Conservation (phyloP, 805 yeast genomes). For the Schwanniomyces occidentalis region DNA sequence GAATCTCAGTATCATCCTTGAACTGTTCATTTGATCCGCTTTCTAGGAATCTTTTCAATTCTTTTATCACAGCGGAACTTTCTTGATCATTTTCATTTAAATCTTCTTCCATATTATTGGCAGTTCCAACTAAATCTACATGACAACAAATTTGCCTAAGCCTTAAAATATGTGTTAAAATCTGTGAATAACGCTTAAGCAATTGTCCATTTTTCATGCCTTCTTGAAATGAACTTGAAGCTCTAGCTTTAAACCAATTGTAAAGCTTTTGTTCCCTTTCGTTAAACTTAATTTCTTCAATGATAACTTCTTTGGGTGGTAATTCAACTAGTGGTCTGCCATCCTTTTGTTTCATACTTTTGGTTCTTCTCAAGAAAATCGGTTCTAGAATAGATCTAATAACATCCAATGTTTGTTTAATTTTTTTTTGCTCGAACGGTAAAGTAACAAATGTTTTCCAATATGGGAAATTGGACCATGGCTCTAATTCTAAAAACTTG, state of each 20-base stretch:
- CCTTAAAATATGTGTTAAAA: slow-evolving; percentile 79
- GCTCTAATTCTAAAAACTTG: slow-evolving; percentile 74
- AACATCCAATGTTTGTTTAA: slow-evolving; percentile 72
- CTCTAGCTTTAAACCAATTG: slow-evolving; percentile 64
- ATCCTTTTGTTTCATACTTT: slow-evolving; percentile 71
- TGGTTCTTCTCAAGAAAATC: slow-evolving; percentile 78
- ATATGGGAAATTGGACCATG: slow-evolving; percentile 82
- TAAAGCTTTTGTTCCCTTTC: slow-evolving; percentile 67
- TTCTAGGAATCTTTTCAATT: slow-evolving; percentile 7
- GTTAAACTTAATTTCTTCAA: slow-evolving; percentile 67
- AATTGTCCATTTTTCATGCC: slow-evolving; percentile 66
- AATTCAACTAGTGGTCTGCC: slow-evolving; percentile 75
- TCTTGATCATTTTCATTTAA: slow-evolving; percentile 26
- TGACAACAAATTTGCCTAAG: slow-evolving; percentile 90
- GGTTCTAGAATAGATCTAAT: slow-evolving; percentile 88
- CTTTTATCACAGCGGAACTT: slow-evolving; percentile 9
- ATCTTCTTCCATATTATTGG: slow-evolving; percentile 51
- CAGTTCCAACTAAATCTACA: slow-evolving; percentile 57
- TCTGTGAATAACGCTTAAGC: slow-evolving; percentile 72
- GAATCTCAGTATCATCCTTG: slow-evolving; percentile 20
- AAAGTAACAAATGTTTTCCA: slow-evolving; percentile 86
- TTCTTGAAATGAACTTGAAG: slow-evolving; percentile 59
- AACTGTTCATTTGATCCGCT: slow-evolving; percentile 14
- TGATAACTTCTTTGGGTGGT: slow-evolving; percentile 72
- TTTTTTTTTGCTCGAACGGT: slow-evolving; percentile 77